Conservation (phyloP, 768 basidiomycete species). For the Pulveroboletus sp. region DNA sequence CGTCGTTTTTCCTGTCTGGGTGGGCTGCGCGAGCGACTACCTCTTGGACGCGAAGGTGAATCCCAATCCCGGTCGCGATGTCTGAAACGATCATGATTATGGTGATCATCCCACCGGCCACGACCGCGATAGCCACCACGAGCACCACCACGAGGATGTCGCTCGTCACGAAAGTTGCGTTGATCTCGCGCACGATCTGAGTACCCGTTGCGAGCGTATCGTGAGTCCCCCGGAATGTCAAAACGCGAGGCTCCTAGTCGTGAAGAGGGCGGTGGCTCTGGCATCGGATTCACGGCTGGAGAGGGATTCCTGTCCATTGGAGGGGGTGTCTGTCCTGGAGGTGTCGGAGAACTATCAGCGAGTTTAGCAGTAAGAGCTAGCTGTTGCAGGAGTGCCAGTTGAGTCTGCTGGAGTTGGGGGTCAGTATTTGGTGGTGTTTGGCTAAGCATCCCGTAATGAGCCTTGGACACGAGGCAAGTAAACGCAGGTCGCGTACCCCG, state of each 20-base stretch:
- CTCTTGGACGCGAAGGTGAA: constrained; percentile 40
- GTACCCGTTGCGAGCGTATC: constrained; percentile 28
- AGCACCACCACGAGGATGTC: constrained; percentile 46
- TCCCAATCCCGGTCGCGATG: constrained; percentile 43
- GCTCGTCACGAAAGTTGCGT: constrained; percentile 49
- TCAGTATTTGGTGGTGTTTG: constrained; percentile 60
- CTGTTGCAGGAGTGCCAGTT: constrained; percentile 73
- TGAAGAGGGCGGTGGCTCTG: constrained; percentile 21
- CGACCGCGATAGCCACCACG: constrained; percentile 57
- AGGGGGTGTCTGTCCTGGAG: constrained; percentile 26
- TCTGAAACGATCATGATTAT: constrained; percentile 36
- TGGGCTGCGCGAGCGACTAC: constrained; percentile 75
- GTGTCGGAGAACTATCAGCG: constrained; percentile 28
- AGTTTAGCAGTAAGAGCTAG: constrained; percentile 58
- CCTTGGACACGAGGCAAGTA: neutral
- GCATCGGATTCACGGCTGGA: neutral
- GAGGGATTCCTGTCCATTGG: constrained; percentile 15
- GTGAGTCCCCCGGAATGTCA: constrained; percentile 34
- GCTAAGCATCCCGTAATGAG: constrained; percentile 31
- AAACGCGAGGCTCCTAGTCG: constrained; percentile 24
- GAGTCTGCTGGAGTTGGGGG: constrained; percentile 45
- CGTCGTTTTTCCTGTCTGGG: constrained; percentile 50
- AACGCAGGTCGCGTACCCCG: constrained; percentile 34
- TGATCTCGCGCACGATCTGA: constrained; percentile 43
- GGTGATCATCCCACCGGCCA: constrained; percentile 62